phyloP scores from a whole-genome alignment of 1,284 basidiomycete genomes.

The Takashimella koratensis region DNA sequence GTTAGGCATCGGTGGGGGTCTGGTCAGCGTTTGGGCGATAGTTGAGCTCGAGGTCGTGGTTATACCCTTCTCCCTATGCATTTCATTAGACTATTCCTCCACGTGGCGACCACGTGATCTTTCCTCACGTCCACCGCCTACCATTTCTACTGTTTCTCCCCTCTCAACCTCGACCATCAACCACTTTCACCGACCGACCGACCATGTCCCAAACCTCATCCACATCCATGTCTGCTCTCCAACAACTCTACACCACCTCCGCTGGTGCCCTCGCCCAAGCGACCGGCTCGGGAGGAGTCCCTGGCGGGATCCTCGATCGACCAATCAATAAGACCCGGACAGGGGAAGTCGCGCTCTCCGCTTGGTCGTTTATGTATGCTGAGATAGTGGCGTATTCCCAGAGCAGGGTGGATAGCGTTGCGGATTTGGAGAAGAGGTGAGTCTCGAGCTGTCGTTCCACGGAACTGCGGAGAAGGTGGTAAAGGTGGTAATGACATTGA shows the following conservation, averaged over 20 bases:
- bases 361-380: conserved; percentile 84
- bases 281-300: no score
- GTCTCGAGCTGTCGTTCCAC: conserved; percentile 9
- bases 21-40: conserved; percentile 41
- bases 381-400: conserved; percentile 94
- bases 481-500: background rate
- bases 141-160: background rate
- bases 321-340: conserved; percentile 76
- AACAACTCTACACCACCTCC: background rate
- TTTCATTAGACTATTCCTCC: no score
- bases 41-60: no score
- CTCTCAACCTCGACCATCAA: background rate
- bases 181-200: background rate
- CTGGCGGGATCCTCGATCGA: conserved; percentile 64
- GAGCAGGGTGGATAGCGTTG: conserved; percentile 86
- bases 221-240: background rate
- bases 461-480: conserved; percentile 16
- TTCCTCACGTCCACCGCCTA: background rate
- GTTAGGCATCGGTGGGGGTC: conserved; percentile 43
- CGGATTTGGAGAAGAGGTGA: conserved; percentile 82
- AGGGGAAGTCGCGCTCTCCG: conserved; percentile 72
- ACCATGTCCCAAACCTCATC: background rate
- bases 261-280: background rate
- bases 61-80: no score
- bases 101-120: background rate